Base-by-base conservation (phyloP, 1,284 basidiomycete species). In the Entoloma clypeatum region DNA sequence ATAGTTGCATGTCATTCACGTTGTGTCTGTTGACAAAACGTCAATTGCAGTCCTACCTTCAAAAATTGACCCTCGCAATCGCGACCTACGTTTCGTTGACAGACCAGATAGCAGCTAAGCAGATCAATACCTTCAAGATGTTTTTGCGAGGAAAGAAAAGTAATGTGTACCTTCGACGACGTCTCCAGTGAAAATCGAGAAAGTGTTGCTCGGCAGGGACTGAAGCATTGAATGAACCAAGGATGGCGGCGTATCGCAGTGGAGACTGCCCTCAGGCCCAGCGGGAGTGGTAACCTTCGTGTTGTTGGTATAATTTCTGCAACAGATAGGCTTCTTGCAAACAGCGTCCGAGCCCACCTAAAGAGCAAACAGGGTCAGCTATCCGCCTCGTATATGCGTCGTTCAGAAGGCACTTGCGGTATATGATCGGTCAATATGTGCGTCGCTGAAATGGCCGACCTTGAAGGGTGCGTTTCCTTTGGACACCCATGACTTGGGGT, bases 161-260 rank as follows among this genome's bases (percentile, higher is more conserved):
- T 10, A 28, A 30, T 39, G 18, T 43, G 34, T 42, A 74, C 77
- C 74, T 63, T 79, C 77, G 7, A 79, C 67, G 4, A 79, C 72
- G 51, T 81, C 79, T 5, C 79, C 79, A 11, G 77, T 81, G 45
- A 79, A 80, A 31, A 81, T 71, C 3, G 73, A 68, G 50, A 78
- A 79, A 9, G 58, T 56, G 4, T 69, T 67, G 32, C 66, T 60
- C 14, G 64, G 58, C 29, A 67, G 64, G 11, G 68, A 69, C 6
- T 58, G 57, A 1, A 80, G 55, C 73, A 80, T 72, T 23, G 69
- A 73, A n/a, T 72, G 65, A 5, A 68, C 70, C 8, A 81, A 61
- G 2, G 51, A 47, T 0, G 62, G 54, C 2, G 75, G 70, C 0
- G 72, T 65, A 52, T 79, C 77, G 49, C 77, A 79, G 19, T 65